Evolutionary conservation across 345 rosid genomes (phyloP).

Genomic region (Salix viminalis): DNA sequence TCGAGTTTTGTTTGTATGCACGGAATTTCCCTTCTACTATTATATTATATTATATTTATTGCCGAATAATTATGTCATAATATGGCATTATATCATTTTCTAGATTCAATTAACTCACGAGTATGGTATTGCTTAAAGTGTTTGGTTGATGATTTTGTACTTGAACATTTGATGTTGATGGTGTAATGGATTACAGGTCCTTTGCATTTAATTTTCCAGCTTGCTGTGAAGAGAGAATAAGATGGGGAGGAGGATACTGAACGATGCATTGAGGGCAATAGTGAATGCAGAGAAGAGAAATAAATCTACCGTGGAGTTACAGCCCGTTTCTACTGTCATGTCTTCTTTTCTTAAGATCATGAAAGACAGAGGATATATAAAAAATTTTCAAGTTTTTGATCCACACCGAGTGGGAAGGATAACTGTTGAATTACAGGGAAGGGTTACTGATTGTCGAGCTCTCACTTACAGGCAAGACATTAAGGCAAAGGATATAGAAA

Average conservation of each 20-base stretch:
- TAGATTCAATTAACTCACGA: too few species aligned
- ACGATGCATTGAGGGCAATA: conserved; percentile 74
- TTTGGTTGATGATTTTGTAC: too few species aligned
- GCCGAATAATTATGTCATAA: too few species aligned
- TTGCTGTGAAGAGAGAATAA: conserved; percentile 19
- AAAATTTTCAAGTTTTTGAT: conserved; percentile 63
- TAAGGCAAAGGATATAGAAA: conserved; percentile 64
- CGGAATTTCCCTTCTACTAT: too few species aligned
- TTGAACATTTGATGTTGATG: too few species aligned
- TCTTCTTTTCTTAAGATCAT: conserved; percentile 85
- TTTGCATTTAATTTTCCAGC: background rate
- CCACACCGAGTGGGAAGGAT: conserved; percentile 87
- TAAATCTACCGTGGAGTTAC: conserved; percentile 68
- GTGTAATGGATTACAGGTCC: too few species aligned
- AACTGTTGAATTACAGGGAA: conserved; percentile 79
- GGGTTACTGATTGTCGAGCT: conserved; percentile 77
- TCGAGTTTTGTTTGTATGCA: too few species aligned
- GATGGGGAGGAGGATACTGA: conserved; percentile 86
- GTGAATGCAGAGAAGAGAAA: conserved; percentile 89
- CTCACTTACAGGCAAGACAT: conserved; percentile 86
- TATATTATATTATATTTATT: too few species aligned
- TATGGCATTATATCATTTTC: too few species aligned
- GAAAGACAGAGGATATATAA: conserved; percentile 80
- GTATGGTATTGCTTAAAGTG: too few species aligned
- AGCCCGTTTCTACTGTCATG: conserved; percentile 79